Base-by-base conservation (phyloP, 108 stramenopile species). In the Skeletonema tropicum region DNA sequence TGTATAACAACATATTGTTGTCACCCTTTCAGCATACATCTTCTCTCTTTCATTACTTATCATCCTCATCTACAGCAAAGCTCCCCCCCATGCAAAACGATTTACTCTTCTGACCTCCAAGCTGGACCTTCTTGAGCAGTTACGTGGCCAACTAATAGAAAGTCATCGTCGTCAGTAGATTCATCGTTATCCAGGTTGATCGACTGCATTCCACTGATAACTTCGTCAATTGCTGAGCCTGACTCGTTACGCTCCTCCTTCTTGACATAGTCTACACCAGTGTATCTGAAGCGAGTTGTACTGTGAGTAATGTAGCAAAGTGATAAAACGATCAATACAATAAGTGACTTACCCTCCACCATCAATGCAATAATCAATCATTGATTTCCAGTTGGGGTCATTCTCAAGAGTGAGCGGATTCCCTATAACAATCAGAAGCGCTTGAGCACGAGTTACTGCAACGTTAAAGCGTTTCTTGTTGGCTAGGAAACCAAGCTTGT, bases 391-490 rank as follows among this genome's bases (percentile, higher is more conserved):
- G 17, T 68, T 60, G 4, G 57, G 15, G 63, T 92, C 88, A 8
- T 66, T 58, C 55, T 74, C 81, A 14, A 92, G 61, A 13, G 89
- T 87, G 23, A 57, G 49, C 7, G 95, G 95, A 60, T 89, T 89
- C 4, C 95, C 95, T 42, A 96, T 89, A 26, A 94, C 87, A 19
- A 96, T 86, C 26, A 92, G 62, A 25, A 96, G 79, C 14, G 90
- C 79, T 60, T 92, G 80, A 2, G 95, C 95, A 15, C 94, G 80
- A 10, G 95, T 94, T 13, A 94, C 60, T 10, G 92, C 91, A 33
- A 94, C 94, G 68, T 96, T 96, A 75, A 96, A 96, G 13, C 91
- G 49, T 71, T 96, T 96, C n/a, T 88, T 84, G 52, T 92, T 88
- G 17, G 93, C 86, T 8, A 96, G 68, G 83, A 96, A 94, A 12